These are phyloP conservation scores for Candida vaughaniae DNA, from an alignment of 805 yeast genomes.

Conservation along the genomic window DNA sequence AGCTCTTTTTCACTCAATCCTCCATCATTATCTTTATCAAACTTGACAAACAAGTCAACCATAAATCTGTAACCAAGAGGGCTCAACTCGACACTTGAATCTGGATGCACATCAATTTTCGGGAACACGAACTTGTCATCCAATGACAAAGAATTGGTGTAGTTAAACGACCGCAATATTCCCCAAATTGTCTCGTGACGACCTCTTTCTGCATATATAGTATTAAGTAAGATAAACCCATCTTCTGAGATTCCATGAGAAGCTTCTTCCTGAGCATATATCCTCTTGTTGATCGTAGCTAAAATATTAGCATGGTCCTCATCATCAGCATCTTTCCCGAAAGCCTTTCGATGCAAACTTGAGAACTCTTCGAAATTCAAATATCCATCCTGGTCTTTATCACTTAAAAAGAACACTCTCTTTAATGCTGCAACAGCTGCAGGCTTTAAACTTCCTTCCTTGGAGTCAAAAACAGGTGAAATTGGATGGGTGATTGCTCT, in stretches of 20 bases:
- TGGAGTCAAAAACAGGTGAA: conserved; percentile 90
- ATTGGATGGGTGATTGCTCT: conserved; percentile 91
- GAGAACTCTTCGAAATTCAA: conserved; percentile 70
- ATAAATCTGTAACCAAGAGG: conserved; percentile 90
- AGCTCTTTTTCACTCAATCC: conserved; percentile 81
- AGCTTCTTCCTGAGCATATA: conserved; percentile 25
- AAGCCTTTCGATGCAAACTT: conserved; percentile 71
- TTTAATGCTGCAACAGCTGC: conserved; percentile 72
- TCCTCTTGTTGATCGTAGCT: conserved; percentile 30
- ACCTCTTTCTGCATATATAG: conserved; percentile 84
- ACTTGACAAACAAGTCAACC: conserved; percentile 83
- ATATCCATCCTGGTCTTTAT: conserved; percentile 86
- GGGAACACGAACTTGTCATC: conserved; percentile 82
- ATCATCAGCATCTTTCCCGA: conserved; percentile 46
- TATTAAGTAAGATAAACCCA: conserved; percentile 78
- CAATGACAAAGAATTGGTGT: conserved; percentile 87
- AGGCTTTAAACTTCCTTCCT: conserved; percentile 78
- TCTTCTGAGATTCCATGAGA: conserved; percentile 60
- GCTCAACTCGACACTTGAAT: conserved; percentile 84
- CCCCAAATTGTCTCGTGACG: conserved; percentile 98
- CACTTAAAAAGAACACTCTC: conserved; percentile 81
- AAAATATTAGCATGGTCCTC: conserved; percentile 40
- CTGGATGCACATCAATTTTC: conserved; percentile 65
- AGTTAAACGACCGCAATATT: conserved; percentile 79
- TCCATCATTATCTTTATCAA: conserved; percentile 96